Base-by-base conservation (phyloP, 352 stramenopile species). In the Phytophthora melonis region DNA sequence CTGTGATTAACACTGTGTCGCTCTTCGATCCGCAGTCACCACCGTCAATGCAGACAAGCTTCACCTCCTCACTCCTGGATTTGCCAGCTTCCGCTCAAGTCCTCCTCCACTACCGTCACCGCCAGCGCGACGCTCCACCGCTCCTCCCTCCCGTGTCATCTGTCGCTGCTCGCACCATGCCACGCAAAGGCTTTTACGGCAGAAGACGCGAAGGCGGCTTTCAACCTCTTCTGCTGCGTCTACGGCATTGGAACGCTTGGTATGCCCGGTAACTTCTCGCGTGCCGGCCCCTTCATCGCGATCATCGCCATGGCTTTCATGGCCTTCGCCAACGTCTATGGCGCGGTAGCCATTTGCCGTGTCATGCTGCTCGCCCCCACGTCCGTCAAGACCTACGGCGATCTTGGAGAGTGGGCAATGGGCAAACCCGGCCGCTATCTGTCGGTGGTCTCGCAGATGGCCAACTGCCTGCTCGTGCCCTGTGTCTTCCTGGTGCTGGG, bases 201-300 rank as follows among this genome's bases (percentile, higher is more conserved):
- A 5, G 78, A 84, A 18, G 78, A 84, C 59, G 32, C 70, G 70
- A 89, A 89, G 53, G 66, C 65, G 8, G 68, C 66, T 13, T 84
- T 84, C 71, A 78, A 66, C 32, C 67, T 84, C 32, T 84, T 87
- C 54, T 89, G 82, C 68, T 84, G 73, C 19, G 75, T 88, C 43
- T 89, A 77, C 58, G 82, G 82, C 61, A 83, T 90, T 72, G 82
- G 82, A 30, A 87, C 82, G 34, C 80, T 90, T 63, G 77, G 82
- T 72, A 87, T 89, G 70, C 80, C 82, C 3, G 74, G 69, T 10
- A 89, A 88, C 66, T 89, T 86, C 34, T 70, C 81, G 13, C 81
- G 81, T 16, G 78, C 80, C 3, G 82, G 82, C 0, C 78, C 81
- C 4, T 49, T 61, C 18, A 66, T 85, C 23, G 82, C 80, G 3